Conservation (phyloP, 2,329 filamentous ascomycete genomes). For the Phyllosticta citribraziliensis region DNA sequence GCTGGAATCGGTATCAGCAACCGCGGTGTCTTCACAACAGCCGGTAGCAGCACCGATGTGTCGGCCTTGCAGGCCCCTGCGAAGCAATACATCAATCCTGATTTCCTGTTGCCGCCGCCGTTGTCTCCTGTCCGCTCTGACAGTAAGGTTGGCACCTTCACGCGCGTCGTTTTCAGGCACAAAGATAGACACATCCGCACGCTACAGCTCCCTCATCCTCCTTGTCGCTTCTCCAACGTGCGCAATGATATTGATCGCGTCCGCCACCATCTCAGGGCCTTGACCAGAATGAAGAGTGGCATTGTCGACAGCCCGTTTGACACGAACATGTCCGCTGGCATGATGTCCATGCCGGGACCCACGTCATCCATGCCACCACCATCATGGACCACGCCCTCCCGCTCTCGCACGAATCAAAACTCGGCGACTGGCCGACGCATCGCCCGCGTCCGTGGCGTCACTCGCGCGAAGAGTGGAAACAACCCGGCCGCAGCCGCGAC, state of each 20-base stretch:
- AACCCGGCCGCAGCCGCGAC: no score
- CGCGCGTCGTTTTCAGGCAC: neutral
- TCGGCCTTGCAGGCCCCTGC: neutral
- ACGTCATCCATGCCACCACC: no score
- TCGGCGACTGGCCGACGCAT: neutral
- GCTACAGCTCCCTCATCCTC: no score
- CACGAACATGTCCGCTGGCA: no score
- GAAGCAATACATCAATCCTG: neutral
- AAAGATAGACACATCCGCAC: neutral
- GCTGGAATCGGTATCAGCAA: constrained; percentile 2
- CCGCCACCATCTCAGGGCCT: no score
- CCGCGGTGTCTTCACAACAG: constrained; percentile 6
- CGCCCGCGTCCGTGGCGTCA: neutral
- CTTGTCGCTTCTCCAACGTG: no score
- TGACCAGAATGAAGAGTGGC: no score
- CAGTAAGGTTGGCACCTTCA: neutral
- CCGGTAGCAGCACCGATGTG: neutral
- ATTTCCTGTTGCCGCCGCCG: neutral
- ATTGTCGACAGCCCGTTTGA: no score
- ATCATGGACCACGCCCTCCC: neutral
- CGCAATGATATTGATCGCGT: no score
- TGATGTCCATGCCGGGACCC: neutral
- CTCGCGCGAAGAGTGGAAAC: neutral
- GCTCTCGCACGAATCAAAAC: neutral
- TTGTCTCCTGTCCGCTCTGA: neutral